Evolutionary conservation across 108 stramenopile genomes (phyloP).

Genomic region (Pseudonitzschia multiseries): DNA sequence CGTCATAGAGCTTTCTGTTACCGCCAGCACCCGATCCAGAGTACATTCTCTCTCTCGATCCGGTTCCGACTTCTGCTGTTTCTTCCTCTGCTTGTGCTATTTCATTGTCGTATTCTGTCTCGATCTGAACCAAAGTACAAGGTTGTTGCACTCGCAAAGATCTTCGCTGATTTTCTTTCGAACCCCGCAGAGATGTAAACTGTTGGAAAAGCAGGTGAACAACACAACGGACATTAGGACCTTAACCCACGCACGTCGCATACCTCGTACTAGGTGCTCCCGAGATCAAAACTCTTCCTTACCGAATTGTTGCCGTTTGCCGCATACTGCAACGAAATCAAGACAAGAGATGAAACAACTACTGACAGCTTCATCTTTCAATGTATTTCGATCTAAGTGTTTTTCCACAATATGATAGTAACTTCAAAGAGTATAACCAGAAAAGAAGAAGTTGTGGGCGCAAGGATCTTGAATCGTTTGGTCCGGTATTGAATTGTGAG

Average conservation of each 20-base stretch:
- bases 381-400: neutral
- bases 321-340: neutral
- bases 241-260: neutral
- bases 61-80: neutral
- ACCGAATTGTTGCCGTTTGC: slow-evolving; percentile 8
- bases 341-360: neutral
- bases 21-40: neutral
- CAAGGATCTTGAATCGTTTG: neutral
- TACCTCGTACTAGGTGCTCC: neutral
- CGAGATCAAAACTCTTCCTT: neutral
- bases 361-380: slow-evolving; percentile 1
- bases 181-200: slow-evolving; percentile 4
- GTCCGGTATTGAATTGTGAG: neutral
- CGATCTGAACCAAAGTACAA: slow-evolving; percentile 7
- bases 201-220: neutral
- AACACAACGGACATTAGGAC: neutral
- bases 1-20: slow-evolving; percentile 11
- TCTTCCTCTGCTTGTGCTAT: neutral
- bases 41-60: neutral
- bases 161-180: neutral
- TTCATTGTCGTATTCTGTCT: slow-evolving; percentile 6
- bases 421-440: neutral
- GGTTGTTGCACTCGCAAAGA: slow-evolving; percentile 11
- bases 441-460: neutral
- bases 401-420: neutral